Evolutionary conservation across 345 rosid genomes (phyloP).

Genomic region (Eucalyptus decipiens): DNA sequence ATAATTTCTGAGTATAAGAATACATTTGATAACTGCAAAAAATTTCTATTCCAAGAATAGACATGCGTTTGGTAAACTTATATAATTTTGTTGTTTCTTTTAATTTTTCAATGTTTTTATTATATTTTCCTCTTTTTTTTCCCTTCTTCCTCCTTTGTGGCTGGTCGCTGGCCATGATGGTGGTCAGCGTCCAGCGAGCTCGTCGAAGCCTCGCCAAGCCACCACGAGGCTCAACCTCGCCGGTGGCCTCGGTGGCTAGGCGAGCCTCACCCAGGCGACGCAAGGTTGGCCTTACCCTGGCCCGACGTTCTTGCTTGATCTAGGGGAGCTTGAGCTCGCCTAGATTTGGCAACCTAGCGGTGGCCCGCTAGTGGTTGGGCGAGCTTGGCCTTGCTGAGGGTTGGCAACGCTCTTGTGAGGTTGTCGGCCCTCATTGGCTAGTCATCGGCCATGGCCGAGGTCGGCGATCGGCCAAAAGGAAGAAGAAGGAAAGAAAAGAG

Average conservation of each 20-base stretch:
- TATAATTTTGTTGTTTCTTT: too few species aligned
- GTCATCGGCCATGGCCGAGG: rapidly evolving
- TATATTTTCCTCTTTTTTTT: too few species aligned
- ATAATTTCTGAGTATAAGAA: too few species aligned
- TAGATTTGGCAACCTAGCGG: rapidly evolving
- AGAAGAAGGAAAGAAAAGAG: too few species aligned
- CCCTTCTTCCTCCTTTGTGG: too few species aligned
- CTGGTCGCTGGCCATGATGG: rapidly evolving
- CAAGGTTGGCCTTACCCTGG: rapidly evolving
- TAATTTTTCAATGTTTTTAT: too few species aligned
- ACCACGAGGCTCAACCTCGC: rapidly evolving
- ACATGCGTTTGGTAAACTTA: too few species aligned
- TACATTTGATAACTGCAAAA: rapidly evolving
- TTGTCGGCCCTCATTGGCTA: rapidly evolving
- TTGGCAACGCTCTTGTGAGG: rapidly evolving
- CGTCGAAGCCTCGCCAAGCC: rapidly evolving
- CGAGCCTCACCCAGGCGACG: rapidly evolving
- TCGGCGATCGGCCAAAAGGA: rapidly evolving
- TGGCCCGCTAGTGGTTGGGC: rapidly evolving
- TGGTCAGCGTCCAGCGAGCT: rapidly evolving
- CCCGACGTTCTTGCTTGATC: rapidly evolving
- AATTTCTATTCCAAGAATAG: rapidly evolving
- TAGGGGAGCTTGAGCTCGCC: too few species aligned
- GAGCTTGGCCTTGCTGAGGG: too few species aligned
- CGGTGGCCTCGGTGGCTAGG: too few species aligned